Percentiles rank a stretch among this genome's conserved stretches.
Conservation (phyloP, 805 yeast species). For the Ogataea pignaliae region DNA sequence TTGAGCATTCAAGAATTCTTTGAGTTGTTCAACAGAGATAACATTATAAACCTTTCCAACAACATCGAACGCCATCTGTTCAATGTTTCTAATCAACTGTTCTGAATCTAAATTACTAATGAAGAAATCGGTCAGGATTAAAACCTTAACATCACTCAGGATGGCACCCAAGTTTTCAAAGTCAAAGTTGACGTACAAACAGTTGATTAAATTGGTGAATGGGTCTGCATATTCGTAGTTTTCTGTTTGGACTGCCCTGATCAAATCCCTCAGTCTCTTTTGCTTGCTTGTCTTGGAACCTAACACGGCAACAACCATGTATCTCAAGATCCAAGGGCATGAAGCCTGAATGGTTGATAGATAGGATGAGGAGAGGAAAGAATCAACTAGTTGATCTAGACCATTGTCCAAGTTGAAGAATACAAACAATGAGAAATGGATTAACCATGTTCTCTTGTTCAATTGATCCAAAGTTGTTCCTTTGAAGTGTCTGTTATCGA, state of each 20-base stretch:
- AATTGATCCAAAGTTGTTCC: conserved; percentile 54
- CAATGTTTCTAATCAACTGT: conserved; percentile 20
- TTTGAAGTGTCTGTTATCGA: conserved; percentile 48
- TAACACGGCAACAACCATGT: conserved; percentile 57
- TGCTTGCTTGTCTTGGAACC: conserved; percentile 35
- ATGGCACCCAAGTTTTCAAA: conserved; percentile 48
- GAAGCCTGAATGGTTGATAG: conserved; percentile 65
- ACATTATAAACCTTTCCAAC: conserved; percentile 23
- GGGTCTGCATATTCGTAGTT: conserved; percentile 64
- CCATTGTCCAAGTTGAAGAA: conserved; percentile 52
- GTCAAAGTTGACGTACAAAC: conserved; percentile 55
- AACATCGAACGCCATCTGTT: conserved; percentile 19
- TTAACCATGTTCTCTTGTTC: conserved; percentile 61
- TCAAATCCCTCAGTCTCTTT: conserved; percentile 53
- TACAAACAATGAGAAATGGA: conserved; percentile 67
- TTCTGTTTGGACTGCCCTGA: conserved; percentile 56
- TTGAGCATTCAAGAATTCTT: conserved; percentile 11
- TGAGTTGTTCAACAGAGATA: conserved; percentile 18
- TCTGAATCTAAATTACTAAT: conserved; percentile 37
- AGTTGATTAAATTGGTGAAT: conserved; percentile 50
- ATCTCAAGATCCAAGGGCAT: conserved; percentile 68
- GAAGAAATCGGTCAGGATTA: conserved; percentile 56
- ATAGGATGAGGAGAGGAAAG: conserved; percentile 56
- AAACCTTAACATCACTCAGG: conserved; percentile 42
- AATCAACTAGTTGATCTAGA: conserved; percentile 48